These are phyloP conservation scores for Arachnopeziza araneosa DNA, from an alignment of 2,329 filamentous ascomycete species.

Conservation along the genomic window DNA sequence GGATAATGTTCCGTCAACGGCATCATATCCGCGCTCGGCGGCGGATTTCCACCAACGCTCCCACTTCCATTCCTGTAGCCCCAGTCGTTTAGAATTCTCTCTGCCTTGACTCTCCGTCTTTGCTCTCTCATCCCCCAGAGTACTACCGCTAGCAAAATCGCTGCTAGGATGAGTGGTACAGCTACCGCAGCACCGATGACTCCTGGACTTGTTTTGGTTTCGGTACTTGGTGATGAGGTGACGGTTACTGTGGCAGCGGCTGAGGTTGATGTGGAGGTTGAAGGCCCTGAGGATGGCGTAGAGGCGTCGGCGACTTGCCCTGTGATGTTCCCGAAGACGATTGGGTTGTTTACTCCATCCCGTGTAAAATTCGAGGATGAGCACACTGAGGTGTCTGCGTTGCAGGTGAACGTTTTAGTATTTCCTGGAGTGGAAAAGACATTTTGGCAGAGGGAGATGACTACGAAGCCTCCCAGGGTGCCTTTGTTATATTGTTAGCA, in stretches of 20 bases:
- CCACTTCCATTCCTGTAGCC: neutral
- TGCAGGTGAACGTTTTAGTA: neutral
- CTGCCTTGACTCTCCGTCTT: neutral
- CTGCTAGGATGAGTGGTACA: neutral
- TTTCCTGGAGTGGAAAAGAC: neutral
- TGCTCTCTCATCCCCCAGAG: neutral
- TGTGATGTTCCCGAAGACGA: neutral
- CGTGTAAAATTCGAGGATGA: neutral
- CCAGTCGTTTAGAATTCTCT: neutral
- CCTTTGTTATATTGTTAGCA: neutral
- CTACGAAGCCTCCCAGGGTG: neutral
- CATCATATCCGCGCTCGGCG: neutral
- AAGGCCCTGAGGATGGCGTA: neutral
- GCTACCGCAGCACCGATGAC: neutral
- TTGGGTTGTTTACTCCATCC: neutral
- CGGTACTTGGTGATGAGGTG: neutral
- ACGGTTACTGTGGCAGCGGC: neutral
- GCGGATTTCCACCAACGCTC: too few relatives aligned
- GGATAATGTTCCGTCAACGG: neutral
- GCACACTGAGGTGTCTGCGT: neutral
- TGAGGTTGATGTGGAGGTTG: too few relatives aligned
- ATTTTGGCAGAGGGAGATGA: neutral
- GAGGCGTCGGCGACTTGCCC: neutral
- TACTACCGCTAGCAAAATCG: neutral
- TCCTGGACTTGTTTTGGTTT: neutral